Conservation (phyloP, 208 protist species). For the Entamoeba moshkovskii region DNA sequence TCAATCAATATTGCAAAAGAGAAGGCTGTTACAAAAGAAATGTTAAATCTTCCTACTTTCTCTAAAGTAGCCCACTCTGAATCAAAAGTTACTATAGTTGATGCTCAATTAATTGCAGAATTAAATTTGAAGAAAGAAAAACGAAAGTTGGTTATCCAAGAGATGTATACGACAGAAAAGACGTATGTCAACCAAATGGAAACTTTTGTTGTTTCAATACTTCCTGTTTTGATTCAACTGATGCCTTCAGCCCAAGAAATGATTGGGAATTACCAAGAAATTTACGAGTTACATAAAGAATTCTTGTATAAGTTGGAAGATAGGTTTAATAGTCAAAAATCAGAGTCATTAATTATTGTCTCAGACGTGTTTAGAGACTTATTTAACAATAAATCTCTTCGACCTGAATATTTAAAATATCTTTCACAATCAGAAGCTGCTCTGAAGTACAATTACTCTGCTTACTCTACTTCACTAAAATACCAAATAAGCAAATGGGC, state of each 20-base stretch:
- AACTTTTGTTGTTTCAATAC: not conserved
- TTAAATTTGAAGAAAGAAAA: not conserved
- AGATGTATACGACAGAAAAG: not conserved
- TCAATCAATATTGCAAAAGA: not conserved
- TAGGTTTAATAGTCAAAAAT: not conserved
- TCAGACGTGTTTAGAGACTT: not conserved
- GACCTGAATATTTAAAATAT: not conserved
- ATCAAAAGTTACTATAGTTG: not conserved
- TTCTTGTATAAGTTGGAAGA: not conserved
- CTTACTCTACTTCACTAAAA: not conserved
- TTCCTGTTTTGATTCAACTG: not conserved
- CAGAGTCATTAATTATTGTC: not conserved
- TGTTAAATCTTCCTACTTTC: not conserved
- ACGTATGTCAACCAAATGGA: not conserved
- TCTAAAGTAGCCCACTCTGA: not conserved
- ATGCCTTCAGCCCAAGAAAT: not conserved
- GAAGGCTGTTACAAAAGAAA: not conserved
- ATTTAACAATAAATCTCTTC: not conserved
- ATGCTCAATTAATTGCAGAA: not conserved
- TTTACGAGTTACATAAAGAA: not conserved
- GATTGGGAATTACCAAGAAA: not conserved
- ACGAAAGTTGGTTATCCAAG: not conserved
- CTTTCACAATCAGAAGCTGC: not conserved
- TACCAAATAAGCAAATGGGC: not conserved
- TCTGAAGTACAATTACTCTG: not conserved